A percentile compares a stretch with the other conserved stretches of the same genome.
These are phyloP conservation scores for Scenedesmus sp. DNA, from an alignment of 163 green algal species.

Conservation along the genomic window DNA sequence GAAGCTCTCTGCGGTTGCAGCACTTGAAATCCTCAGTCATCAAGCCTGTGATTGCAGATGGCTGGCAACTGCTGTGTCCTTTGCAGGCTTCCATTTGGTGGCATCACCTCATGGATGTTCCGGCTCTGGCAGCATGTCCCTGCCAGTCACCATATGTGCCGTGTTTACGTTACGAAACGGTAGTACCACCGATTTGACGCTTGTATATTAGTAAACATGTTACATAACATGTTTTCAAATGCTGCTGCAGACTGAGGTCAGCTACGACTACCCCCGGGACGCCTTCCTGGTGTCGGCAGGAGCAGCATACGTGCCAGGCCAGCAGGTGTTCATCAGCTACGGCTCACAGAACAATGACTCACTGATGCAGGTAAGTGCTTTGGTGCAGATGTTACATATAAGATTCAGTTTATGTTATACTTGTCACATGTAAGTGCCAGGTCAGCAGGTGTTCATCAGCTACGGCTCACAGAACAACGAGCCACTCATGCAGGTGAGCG, in stretches of 20 bases:
- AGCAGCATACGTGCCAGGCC: slow-evolving; percentile 54
- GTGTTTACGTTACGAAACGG: too few species aligned
- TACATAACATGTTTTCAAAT: background rate
- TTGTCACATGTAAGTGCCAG: slow-evolving; percentile 39
- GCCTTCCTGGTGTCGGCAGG: slow-evolving; percentile 61
- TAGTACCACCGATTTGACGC: too few species aligned
- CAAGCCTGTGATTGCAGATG: too few species aligned
- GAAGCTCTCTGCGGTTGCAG: too few species aligned
- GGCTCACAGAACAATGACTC: slow-evolving; percentile 72
- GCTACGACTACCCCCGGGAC: slow-evolving; percentile 73
- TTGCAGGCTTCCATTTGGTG: too few species aligned
- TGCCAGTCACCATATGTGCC: too few species aligned
- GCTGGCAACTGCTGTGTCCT: too few species aligned
- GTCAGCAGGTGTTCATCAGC: slow-evolving; percentile 67
- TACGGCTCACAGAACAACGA: slow-evolving; percentile 76
- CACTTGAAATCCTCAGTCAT: too few species aligned
- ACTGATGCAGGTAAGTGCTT: slow-evolving; percentile 65
- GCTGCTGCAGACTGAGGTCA: slow-evolving; percentile 62
- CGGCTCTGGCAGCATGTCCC: too few species aligned
- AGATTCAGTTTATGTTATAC: background rate
- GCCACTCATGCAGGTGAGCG: slow-evolving; percentile 64
- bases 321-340: slow-evolving; percentile 74
- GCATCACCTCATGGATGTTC: too few species aligned
- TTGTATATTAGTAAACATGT: background rate
- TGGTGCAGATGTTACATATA: background rate